Conservation (phyloP, 805 yeast genomes). For the Phaffomyces thermotolerans region DNA sequence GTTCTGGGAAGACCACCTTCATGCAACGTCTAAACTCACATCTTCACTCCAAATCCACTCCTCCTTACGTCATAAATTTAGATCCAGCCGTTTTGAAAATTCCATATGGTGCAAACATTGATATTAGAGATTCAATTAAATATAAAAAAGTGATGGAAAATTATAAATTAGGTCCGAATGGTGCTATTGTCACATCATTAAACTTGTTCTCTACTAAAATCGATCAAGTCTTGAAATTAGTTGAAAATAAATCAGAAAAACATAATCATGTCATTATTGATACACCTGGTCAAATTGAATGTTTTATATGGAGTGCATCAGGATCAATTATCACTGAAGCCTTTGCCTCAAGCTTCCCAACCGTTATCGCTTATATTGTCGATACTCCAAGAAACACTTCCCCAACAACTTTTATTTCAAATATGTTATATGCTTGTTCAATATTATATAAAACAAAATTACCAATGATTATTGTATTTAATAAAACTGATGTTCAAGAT, state of each 20-base stretch:
- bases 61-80: conserved; percentile 88
- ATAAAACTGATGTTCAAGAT: conserved; percentile 83
- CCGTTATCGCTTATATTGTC: conserved; percentile 89
- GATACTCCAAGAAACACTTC: conserved; percentile 94
- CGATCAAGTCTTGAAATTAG: conserved; percentile 84
- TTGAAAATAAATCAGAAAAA: conserved; percentile 61
- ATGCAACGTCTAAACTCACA: conserved; percentile 93
- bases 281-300: conserved; percentile 98
- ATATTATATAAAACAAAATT: conserved; percentile 90
- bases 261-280: conserved; percentile 76
- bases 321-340: conserved; percentile 96
- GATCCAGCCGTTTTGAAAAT: conserved; percentile 95
- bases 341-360: conserved; percentile 92
- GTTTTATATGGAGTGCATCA: conserved; percentile 97
- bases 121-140: conserved; percentile 92
- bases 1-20: conserved; percentile 94
- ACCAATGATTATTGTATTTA: conserved; percentile 95
- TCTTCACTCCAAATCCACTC: conserved; percentile 58
- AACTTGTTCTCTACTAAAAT: conserved; percentile 91
- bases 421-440: conserved; percentile 97
- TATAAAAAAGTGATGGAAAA: conserved; percentile 96
- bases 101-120: conserved; percentile 94
- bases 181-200: conserved; percentile 93
- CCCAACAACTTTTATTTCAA: conserved; percentile 96
- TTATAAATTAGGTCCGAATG: conserved; percentile 93